Base-by-base conservation (phyloP, 75 land plant genomes). In the Larix kaempferi region DNA sequence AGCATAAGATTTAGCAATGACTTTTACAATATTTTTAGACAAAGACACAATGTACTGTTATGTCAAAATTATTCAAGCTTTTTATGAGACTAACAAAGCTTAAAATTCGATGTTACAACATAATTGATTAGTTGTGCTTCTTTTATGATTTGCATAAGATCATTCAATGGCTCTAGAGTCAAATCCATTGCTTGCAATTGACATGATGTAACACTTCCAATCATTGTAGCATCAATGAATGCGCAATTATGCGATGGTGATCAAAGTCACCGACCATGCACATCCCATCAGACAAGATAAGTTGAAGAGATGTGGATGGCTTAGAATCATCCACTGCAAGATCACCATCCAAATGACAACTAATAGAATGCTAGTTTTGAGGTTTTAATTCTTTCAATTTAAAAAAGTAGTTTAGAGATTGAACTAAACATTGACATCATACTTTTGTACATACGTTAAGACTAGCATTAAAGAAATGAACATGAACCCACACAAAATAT, bases 201-300 rank as follows among this genome's bases (percentile, higher is more conserved):
- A 78, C 94, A 97, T 14, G 73, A 76, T 39, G 83, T 78, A 1
- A 76, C 23, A 15, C 86, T 81, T 44, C 90, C 89, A 71, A 95
- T 91, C 78, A 95, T 86, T 19, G 98, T 91, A 49, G 98, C 94
- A 85, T 98, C 90, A 60, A 98, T 91, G 67, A 95, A 95, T 19
- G 79, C 84, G 86, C 86, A 73, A 92, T 71, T 5, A 98, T 98
- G 79, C 95, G 99, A 56, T 91, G 89, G 75, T 76, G 69, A 79
- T 98, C 95, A 88, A 98, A 98, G 17, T 91, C 94, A 58, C 95
- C 86, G 61, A 98, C 92, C 95, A 95, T 92, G 57, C 98, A 89
- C 4, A 98, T 95, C 16, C 99, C 99, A 85, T 98, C 98, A 26
- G 86, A 88, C 56, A 98, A 82, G 23, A 95, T 83, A 2, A 95